These are phyloP conservation scores for Amylostereum areolatum DNA, from an alignment of 1,284 basidiomycete species.

Conservation along the genomic window DNA sequence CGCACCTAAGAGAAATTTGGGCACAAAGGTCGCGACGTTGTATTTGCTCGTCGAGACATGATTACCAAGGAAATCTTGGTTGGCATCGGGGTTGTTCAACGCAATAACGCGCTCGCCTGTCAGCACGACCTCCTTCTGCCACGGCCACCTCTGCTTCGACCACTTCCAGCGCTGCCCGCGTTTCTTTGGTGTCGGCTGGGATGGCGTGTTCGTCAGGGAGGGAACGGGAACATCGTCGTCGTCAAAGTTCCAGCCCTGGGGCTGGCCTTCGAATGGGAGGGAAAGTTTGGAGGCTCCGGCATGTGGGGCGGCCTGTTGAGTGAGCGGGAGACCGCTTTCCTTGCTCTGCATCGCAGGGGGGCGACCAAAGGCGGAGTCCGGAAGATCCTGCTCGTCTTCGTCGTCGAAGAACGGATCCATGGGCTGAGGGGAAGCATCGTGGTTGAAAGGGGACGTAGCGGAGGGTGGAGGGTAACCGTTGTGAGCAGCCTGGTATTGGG, in stretches of 20 bases:
- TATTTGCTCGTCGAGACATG: conserved; percentile 96
- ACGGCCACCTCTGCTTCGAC: conserved; percentile 70
- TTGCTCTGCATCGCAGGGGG: conserved; percentile 59
- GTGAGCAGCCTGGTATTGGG: conserved; percentile 48
- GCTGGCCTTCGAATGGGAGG: conserved; percentile 33
- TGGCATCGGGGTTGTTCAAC: conserved; percentile 64
- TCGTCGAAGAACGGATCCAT: conserved; percentile 83
- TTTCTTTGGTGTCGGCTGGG: conserved; percentile 8
- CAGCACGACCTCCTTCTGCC: conserved; percentile 58
- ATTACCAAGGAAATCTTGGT: conserved; percentile 72
- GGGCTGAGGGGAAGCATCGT: conserved; percentile 26
- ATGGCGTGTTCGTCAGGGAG: conserved; percentile 28
- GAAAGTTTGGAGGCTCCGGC: conserved; percentile 51
- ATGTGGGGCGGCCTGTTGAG: conserved; percentile 49
- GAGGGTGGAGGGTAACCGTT: conserved; percentile 52
- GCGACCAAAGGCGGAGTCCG: conserved; percentile 59
- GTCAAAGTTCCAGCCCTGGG: conserved; percentile 69
- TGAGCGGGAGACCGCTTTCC: conserved; percentile 62
- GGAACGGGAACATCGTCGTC: conserved; percentile 46
- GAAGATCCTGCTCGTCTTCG: conserved; percentile 56
- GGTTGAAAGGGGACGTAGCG: conserved; percentile 27
- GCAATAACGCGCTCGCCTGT: conserved; percentile 67
- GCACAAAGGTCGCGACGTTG: conserved; percentile 83
- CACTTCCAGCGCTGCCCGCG: conserved; percentile 15
- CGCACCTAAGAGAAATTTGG: conserved; percentile 90